Conservation (phyloP, 2,329 filamentous ascomycete genomes). For the Botrytis galanthina region DNA sequence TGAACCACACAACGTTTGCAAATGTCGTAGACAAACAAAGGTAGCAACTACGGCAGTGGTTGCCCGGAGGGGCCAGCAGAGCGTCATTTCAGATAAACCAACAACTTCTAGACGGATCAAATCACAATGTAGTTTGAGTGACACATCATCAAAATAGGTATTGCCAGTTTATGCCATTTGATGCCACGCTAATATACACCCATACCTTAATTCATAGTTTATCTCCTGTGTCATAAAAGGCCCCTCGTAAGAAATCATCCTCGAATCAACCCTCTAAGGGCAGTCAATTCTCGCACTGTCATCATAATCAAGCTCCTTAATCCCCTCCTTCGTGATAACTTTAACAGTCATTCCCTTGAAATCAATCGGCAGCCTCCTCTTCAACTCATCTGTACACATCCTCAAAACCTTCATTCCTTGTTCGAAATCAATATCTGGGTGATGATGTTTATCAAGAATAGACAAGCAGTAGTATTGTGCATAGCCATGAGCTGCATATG, state of each 20-base stretch:
- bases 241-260: not conserved
- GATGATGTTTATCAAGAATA: constrained; percentile 97
- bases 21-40: not conserved
- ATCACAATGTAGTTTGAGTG: not conserved
- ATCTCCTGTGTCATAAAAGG: constrained; percentile 19
- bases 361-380: constrained; percentile 94
- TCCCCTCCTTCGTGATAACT: constrained; percentile 90
- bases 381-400: constrained; percentile 96
- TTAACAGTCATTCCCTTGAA: constrained; percentile 98
- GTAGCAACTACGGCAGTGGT: not conserved
- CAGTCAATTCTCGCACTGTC: constrained; percentile 50
- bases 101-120: not conserved
- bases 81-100: not conserved
- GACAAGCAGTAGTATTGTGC: constrained; percentile 99
- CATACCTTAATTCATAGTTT: constrained; percentile 22
- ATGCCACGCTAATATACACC: constrained; percentile 38
- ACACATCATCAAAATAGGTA: constrained; percentile 2
- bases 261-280: constrained; percentile 26
- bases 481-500: constrained; percentile 97
- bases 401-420: constrained; percentile 88
- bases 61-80: not conserved
- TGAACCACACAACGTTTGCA: not conserved
- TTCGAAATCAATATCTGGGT: constrained; percentile 85
- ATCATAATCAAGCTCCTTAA: constrained; percentile 80
- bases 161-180: constrained; percentile 24